Percentiles rank a stretch among this genome's conserved stretches.
These are phyloP conservation scores for Tulasnella sp. DNA, from an alignment of 768 basidiomycete genomes.

Conservation along the genomic window DNA sequence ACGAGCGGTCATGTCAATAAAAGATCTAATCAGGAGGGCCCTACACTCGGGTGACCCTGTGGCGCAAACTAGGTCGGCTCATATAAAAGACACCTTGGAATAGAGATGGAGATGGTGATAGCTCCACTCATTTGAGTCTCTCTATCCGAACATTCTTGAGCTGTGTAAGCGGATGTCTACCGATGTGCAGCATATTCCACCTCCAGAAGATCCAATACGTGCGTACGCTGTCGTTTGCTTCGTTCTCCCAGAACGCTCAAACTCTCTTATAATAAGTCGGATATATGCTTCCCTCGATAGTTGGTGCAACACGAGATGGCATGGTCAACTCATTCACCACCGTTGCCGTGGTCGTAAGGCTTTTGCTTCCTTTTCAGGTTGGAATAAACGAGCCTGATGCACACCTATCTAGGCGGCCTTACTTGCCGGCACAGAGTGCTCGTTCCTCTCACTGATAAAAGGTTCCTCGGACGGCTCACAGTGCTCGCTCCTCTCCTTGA, in stretches of 20 bases:
- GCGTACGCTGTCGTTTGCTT: neutral
- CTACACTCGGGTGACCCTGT: too few relatives aligned
- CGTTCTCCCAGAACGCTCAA: neutral
- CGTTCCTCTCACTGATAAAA: neutral
- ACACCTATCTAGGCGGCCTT: neutral
- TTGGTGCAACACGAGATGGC: neutral
- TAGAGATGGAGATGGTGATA: too few relatives aligned
- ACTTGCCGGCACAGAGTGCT: neutral
- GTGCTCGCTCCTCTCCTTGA: too few relatives aligned
- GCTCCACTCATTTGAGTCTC: too few relatives aligned
- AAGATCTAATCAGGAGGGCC: too few relatives aligned
- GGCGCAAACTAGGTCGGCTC: too few relatives aligned
- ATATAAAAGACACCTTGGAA: too few relatives aligned
- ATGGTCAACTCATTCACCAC: neutral
- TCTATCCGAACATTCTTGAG: too few relatives aligned
- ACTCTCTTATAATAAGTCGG: neutral
- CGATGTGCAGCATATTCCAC: too few relatives aligned
- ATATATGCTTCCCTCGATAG: neutral
- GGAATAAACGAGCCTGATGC: too few relatives aligned
- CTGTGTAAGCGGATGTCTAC: too few relatives aligned
- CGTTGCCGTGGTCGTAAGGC: neutral
- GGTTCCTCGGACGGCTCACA: neutral
- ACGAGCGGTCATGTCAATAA: too few relatives aligned
- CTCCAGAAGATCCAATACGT: neutral
- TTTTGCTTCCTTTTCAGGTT: neutral